phyloP scores from a whole-genome alignment of 306 rosid genomes.

The Casuarina equisetifolia region DNA sequence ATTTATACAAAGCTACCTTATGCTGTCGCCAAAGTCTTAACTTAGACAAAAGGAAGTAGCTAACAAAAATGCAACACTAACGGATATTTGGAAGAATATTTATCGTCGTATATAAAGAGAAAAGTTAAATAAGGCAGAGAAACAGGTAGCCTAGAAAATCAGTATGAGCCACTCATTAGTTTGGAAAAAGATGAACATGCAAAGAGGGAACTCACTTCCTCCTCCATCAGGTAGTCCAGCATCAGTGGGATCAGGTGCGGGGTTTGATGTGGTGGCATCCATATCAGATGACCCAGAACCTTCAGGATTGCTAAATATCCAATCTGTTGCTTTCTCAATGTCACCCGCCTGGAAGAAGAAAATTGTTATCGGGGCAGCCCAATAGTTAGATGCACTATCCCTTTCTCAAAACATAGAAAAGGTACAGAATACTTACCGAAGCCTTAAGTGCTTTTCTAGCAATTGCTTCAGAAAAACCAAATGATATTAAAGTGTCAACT shows the following conservation, averaged over 20 bases:
- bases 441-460: constrained; percentile 82
- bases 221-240: constrained; percentile 80
- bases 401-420: background rate
- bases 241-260: constrained; percentile 35
- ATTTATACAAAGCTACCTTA: background rate
- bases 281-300: constrained; percentile 56
- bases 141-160: background rate
- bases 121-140: background rate
- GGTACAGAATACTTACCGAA: constrained; percentile 47
- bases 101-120: background rate
- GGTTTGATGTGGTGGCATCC: constrained; percentile 64
- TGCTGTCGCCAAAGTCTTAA: background rate
- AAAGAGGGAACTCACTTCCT: constrained; percentile 70
- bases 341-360: constrained; percentile 65
- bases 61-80: background rate
- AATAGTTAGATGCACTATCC: background rate
- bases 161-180: background rate
- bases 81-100: background rate
- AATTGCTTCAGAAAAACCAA: constrained; percentile 87
- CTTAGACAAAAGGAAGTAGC: background rate
- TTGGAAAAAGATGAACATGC: background rate
- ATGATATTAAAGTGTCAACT: constrained; percentile 77
- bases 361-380: background rate
- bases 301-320: constrained; percentile 90
- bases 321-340: constrained; percentile 97